Conservation (phyloP, 768 basidiomycete species). For the Rhodosporidiobolus odoratus region DNA sequence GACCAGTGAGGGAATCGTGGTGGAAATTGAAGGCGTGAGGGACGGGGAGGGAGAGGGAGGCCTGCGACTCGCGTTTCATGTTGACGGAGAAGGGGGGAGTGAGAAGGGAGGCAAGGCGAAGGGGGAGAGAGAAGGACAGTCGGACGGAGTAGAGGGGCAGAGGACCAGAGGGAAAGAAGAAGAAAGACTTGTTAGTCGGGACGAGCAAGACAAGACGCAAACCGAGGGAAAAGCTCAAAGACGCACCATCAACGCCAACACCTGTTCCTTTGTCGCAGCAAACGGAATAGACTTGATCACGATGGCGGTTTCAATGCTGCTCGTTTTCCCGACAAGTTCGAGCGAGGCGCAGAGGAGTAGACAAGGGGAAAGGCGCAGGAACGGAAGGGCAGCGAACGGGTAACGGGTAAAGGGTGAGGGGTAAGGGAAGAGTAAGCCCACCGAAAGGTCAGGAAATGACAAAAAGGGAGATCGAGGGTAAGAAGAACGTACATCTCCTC, state of each 20-base stretch:
- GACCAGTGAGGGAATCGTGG: conserved; percentile 30
- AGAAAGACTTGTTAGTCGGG: too few species aligned
- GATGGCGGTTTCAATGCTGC: conserved; percentile 85
- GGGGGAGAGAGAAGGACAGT: background rate
- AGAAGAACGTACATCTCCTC: conserved; percentile 3
- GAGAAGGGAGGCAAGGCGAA: background rate
- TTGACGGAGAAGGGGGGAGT: background rate
- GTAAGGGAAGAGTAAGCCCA: background rate
- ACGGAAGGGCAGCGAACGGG: too few species aligned
- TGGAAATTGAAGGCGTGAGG: conserved; percentile 99
- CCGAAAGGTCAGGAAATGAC: background rate
- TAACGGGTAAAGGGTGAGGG: background rate
- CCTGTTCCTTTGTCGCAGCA: conserved; percentile 91
- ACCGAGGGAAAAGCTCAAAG: too few species aligned
- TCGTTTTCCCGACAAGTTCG: background rate
- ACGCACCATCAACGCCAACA: conserved; percentile 91
- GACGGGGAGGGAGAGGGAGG: conserved; percentile 72
- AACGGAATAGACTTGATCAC: conserved; percentile 99
- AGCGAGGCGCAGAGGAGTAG: too few species aligned
- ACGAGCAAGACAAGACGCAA: too few species aligned
- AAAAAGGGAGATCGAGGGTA: too few species aligned
- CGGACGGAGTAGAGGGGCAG: too few species aligned
- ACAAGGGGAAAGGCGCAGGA: background rate
- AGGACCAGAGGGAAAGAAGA: too few species aligned
- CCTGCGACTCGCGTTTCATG: conserved; percentile 2